phyloP scores from a whole-genome alignment of 2,329 filamentous ascomycete species.

The Calonectria ilicicola region DNA sequence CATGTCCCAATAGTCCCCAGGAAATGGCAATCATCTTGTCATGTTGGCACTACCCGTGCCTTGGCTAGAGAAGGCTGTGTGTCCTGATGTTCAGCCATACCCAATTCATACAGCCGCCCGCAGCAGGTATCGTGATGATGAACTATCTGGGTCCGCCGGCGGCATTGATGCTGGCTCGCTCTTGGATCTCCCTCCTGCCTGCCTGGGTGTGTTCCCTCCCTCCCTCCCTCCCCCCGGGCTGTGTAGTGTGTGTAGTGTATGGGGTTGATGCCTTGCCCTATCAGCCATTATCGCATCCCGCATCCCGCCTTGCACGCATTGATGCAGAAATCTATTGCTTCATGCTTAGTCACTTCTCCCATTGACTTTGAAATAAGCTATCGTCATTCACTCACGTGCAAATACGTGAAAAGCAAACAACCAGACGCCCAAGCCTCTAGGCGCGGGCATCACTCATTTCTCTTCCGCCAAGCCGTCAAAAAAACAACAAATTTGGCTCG shows the following conservation, averaged over 20 bases:
- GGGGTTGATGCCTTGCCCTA: slow-evolving; percentile 5
- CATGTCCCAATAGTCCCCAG: slow-evolving; percentile 15
- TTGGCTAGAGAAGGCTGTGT: slow-evolving; percentile 7
- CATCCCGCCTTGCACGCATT: neutral
- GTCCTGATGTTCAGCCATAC: neutral
- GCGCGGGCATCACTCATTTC: neutral
- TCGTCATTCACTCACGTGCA: slow-evolving; percentile 8
- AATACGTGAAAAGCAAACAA: slow-evolving; percentile 2
- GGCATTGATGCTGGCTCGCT: neutral
- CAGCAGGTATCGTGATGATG: neutral
- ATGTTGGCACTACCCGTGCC: neutral
- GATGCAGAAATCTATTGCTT: slow-evolving; percentile 1
- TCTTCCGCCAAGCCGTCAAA: neutral
- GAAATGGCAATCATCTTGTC: slow-evolving; percentile 1
- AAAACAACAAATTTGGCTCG: neutral
- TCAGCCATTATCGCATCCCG: neutral
- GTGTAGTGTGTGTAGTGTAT: neutral
- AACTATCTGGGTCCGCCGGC: neutral
- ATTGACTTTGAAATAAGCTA: neutral
- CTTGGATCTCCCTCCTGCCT: neutral
- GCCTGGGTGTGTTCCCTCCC: neutral
- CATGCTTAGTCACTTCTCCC: neutral
- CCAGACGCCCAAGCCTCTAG: neutral
- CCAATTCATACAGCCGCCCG: slow-evolving; percentile 14
- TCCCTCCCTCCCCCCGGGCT: neutral